Evolutionary conservation across 2,329 filamentous ascomycete genomes (phyloP).

Genomic region (Elsinoe batatas): DNA sequence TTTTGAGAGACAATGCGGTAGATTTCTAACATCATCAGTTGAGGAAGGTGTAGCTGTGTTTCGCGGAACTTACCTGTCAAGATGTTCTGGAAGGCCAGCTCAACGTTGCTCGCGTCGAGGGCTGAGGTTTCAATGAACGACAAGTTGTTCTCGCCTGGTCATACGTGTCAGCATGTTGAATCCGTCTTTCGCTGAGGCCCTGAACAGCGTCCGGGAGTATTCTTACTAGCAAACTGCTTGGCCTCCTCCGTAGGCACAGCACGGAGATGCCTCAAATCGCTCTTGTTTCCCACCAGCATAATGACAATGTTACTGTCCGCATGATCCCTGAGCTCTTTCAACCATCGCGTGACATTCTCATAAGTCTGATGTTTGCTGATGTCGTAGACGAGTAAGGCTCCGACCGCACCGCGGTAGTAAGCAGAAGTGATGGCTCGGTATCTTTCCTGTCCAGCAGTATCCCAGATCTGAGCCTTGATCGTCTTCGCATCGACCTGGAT

Average conservation of each 20-base stretch:
- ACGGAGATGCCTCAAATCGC: constrained; percentile 96
- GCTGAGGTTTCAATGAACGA: constrained; percentile 99
- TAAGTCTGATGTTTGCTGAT: constrained; percentile 99
- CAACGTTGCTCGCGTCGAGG: constrained; percentile 96
- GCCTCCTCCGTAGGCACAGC: constrained; percentile 97
- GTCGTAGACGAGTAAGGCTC: constrained; percentile 95
- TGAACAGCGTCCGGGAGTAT: not conserved
- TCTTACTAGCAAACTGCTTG: constrained; percentile 89
- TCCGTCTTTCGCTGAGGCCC: not conserved
- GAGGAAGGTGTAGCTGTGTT: not conserved
- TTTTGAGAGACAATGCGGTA: constrained; percentile 77
- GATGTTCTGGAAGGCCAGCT: constrained; percentile 99
- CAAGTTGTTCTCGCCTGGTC: constrained; percentile 83
- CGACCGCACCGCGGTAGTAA: constrained; percentile 96
- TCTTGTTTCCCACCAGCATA: constrained; percentile 99
- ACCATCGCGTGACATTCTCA: constrained; percentile 96
- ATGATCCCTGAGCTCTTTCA: constrained; percentile 97
- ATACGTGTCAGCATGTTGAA: not conserved
- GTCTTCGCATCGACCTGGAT: constrained; percentile 99
- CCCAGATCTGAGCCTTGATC: constrained; percentile 99
- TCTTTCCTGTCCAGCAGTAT: constrained; percentile 96
- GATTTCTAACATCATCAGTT: constrained; percentile 58
- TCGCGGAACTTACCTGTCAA: constrained; percentile 66
- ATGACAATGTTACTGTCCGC: constrained; percentile 99
- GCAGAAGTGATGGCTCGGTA: constrained; percentile 98